These are phyloP conservation scores for Picochlorum sp. DNA, from an alignment of 139 green algal genomes.

Conservation along the genomic window DNA sequence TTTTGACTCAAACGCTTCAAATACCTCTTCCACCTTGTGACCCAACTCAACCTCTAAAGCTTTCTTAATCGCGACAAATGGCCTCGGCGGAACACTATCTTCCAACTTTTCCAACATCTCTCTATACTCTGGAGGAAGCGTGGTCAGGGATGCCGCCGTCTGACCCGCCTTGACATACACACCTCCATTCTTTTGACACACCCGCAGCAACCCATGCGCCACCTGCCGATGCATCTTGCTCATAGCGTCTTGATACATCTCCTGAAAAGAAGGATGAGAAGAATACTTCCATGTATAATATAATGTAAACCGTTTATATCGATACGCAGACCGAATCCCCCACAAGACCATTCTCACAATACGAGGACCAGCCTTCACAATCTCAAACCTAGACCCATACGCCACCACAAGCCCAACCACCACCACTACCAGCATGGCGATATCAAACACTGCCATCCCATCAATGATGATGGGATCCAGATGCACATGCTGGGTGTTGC, in stretches of 20 bases:
- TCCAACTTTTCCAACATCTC: constrained; percentile 51
- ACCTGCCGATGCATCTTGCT: constrained; percentile 9
- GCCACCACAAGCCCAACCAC: constrained; percentile 4
- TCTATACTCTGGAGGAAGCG: constrained; percentile 51
- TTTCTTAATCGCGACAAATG: constrained; percentile 37
- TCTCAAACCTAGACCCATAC: constrained; percentile 11
- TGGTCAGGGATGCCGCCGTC: constrained; percentile 51
- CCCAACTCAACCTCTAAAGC: constrained; percentile 39
- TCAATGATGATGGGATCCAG: too few species aligned
- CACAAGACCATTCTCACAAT: constrained; percentile 18
- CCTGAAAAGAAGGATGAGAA: neutral
- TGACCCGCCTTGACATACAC: constrained; percentile 87
- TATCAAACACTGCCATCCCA: constrained; percentile 3
- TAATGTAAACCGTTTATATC: constrained; percentile 14
- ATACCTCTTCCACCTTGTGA: constrained; percentile 22
- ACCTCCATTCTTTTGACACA: constrained; percentile 63
- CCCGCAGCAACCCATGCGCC: constrained; percentile 23
- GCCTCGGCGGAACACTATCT: constrained; percentile 52
- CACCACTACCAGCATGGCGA: constrained; percentile 11
- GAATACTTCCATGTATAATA: neutral
- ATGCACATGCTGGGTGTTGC: too few species aligned
- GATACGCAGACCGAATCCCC: constrained; percentile 15
- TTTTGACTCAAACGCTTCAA: constrained; percentile 53
- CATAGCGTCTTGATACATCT: constrained; percentile 11
- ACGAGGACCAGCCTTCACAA: constrained; percentile 17